Percentiles rank a stretch among this genome's conserved stretches.
Conservation (phyloP, 306 rosid genomes). For the Crotalaria pallida region DNA sequence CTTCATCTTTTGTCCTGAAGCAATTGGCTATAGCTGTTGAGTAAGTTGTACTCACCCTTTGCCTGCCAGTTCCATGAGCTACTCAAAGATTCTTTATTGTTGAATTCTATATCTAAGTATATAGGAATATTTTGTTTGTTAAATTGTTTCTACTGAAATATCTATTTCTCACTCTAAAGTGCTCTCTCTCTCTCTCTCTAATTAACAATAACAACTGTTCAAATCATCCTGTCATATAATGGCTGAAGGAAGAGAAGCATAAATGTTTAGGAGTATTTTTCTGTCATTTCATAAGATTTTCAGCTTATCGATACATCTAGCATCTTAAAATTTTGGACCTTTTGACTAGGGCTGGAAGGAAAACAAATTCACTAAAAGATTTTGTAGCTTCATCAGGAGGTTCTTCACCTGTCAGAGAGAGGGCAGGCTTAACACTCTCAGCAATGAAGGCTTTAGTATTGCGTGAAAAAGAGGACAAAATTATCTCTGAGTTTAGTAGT, state of each 20-base stretch:
- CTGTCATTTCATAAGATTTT: constrained; percentile 12
- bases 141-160: neutral
- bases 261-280: neutral
- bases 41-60: constrained; percentile 51
- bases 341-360: constrained; percentile 74
- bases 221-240: constrained; percentile 21
- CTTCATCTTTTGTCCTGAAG: constrained; percentile 61
- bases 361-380: constrained; percentile 74
- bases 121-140: neutral
- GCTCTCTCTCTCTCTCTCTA: neutral
- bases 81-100: neutral
- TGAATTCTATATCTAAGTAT: constrained; percentile 6
- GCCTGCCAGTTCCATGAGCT: constrained; percentile 9
- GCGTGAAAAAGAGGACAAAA: constrained; percentile 75
- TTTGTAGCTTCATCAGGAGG: constrained; percentile 51
- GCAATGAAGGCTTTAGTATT: constrained; percentile 76
- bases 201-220: neutral
- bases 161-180: neutral
- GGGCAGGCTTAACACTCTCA: constrained; percentile 67
- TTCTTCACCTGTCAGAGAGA: constrained; percentile 70
- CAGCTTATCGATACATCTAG: constrained; percentile 1
- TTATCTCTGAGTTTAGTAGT: constrained; percentile 44
- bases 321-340: constrained; percentile 24
- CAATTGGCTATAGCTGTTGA: constrained; percentile 85
- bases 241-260: neutral